Base-by-base conservation (phyloP, 192 early-diverging fungal species). In the Irineochytrium annulatum region DNA sequence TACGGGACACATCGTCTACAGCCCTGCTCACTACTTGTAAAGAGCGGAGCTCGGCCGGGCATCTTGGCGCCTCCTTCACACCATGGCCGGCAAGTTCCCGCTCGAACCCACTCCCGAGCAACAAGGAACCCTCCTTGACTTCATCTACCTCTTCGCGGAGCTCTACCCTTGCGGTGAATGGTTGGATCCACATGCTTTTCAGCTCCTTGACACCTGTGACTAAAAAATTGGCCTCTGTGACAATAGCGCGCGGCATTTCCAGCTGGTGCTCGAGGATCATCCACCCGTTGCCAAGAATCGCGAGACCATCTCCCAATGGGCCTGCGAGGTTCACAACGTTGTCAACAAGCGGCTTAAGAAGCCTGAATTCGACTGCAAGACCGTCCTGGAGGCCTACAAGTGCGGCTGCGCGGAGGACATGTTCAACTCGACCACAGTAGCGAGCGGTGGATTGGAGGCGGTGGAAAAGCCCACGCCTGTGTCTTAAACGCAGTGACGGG, bases 91-190 rank as follows among this genome's bases (percentile, higher is more conserved):
- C 28, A 67, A 92, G 67, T 98, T 88, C 72, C 95, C 95, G 3
- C 57, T 80, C 34, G 72, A 87, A 16, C 95, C 95, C 16, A 86
- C 81, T 1, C 31, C 55, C 19, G 86, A 87, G 33, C 93, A 98
- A 71, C 70, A 87, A 58, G 68, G 77, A 29, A 86, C 92, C 0
- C 69, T 94, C 46, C 78, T 71, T 35, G 86, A 87, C 58, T 98
- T 90, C 68, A 78, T 98, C 56, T 84, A 80, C 56, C 66, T 94
- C 29, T 82, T 96, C 46, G 89, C 88, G 1, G 71, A 89, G 62
- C 69, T 98, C 26, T 98, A 98, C 70, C 95, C 95, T 14, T 98
- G 95, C 63, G 95, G 95, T 43, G 93, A 96, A 77, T 98, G 90
- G 86, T 87, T 75, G 54, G 61, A 68, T 8, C 14, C 43, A 37